These are phyloP conservation scores for Globisporangium lucens DNA, from an alignment of 352 stramenopile genomes.

Conservation along the genomic window DNA sequence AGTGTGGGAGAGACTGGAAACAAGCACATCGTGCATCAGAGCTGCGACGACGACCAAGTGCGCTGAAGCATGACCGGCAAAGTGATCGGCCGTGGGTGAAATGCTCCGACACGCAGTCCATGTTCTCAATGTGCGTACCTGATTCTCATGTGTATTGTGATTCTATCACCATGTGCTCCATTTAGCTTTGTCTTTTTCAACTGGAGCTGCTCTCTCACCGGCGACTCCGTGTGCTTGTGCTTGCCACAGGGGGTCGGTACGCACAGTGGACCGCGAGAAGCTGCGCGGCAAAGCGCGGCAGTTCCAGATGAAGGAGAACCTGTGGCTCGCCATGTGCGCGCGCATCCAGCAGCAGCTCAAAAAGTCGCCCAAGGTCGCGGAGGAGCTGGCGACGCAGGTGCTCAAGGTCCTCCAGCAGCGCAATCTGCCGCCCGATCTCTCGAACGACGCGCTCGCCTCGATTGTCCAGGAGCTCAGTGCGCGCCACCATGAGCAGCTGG, in stretches of 20 bases:
- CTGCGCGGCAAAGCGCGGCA: slow-evolving; percentile 63
- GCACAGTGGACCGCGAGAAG: slow-evolving; percentile 62
- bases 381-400: slow-evolving; percentile 58
- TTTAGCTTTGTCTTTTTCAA: background rate
- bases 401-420: slow-evolving; percentile 51
- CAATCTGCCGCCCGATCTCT: slow-evolving; percentile 31
- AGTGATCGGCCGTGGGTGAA: slow-evolving; percentile 18
- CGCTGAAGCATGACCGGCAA: slow-evolving; percentile 37
- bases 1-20: background rate
- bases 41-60: background rate
- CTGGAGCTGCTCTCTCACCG: background rate
- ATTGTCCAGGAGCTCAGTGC: slow-evolving; percentile 43
- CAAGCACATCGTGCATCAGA: background rate
- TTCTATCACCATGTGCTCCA: background rate
- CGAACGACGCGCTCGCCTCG: slow-evolving; percentile 33
- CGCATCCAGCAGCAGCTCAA: slow-evolving; percentile 69
- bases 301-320: slow-evolving; percentile 72
- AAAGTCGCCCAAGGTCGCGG: slow-evolving; percentile 59
- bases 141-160: background rate
- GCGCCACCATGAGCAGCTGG: slow-evolving; percentile 34
- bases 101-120: slow-evolving; percentile 39
- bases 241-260: slow-evolving; percentile 32
- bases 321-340: slow-evolving; percentile 63
- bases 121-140: slow-evolving; percentile 33
- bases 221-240: background rate